Conservation (phyloP, 148 eudicot genomes). For the Fagopyrum homotropicum region DNA sequence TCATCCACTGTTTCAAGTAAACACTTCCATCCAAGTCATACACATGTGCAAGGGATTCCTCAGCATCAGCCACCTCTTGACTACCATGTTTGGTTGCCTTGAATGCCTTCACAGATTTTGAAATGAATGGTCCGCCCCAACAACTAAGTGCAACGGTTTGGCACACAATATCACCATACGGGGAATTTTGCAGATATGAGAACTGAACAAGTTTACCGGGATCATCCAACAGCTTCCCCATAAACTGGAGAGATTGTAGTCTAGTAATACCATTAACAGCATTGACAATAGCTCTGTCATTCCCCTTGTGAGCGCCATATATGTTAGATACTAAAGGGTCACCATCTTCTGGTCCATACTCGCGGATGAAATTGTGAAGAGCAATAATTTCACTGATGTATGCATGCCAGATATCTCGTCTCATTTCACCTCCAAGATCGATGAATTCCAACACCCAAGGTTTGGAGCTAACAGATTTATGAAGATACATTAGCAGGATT, state of each 20-base stretch:
- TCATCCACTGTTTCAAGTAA: conserved; percentile 74
- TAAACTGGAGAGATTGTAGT: conserved; percentile 78
- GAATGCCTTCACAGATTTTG: conserved; percentile 24
- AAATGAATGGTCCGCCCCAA: conserved; percentile 79
- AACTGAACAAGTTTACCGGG: conserved; percentile 74
- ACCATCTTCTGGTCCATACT: conserved; percentile 65
- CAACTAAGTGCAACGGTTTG: conserved; percentile 86
- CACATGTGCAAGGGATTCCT: conserved; percentile 44
- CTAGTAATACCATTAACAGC: conserved; percentile 61
- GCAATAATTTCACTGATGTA: conserved; percentile 65
- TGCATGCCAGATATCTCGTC: conserved; percentile 91
- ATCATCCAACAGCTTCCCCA: conserved; percentile 61
- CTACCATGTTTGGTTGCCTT: conserved; percentile 16
- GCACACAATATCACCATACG: conserved; percentile 64
- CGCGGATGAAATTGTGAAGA: conserved; percentile 55
- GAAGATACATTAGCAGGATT: neutral
- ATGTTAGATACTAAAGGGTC: conserved; percentile 43
- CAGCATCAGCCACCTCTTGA: conserved; percentile 10
- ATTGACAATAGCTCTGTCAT: conserved; percentile 39
- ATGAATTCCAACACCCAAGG: conserved; percentile 79
- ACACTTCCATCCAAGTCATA: conserved; percentile 84
- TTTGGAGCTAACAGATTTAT: conserved; percentile 34
- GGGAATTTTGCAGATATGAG: conserved; percentile 56
- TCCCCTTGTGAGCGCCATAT: conserved; percentile 76
- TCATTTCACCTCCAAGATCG: conserved; percentile 81